Conservation (phyloP, 495 filamentous ascomycete species). For the Xylaria sp. region DNA sequence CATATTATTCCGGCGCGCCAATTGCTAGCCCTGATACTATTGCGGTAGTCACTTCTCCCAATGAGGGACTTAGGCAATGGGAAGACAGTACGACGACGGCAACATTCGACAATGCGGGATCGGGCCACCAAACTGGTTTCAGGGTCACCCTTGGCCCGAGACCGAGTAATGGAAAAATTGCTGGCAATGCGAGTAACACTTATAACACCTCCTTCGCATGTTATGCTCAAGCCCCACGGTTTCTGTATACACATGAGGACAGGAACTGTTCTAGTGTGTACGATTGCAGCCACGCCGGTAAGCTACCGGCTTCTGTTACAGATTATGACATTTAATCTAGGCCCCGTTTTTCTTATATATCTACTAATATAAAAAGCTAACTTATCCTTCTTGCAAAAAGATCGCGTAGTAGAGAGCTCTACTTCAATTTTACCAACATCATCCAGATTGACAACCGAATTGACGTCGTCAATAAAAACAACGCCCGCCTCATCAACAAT, state of each 20-base stretch:
- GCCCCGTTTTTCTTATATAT: neutral
- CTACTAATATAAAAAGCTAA: neutral
- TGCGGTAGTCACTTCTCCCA: neutral
- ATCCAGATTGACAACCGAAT: neutral
- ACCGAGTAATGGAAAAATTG: neutral
- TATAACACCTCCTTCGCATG: neutral
- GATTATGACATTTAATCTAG: neutral
- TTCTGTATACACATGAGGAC: neutral
- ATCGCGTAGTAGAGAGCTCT: neutral
- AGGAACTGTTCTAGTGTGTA: constrained; percentile 2
- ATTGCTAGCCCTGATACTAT: neutral
- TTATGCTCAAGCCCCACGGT: constrained; percentile 3
- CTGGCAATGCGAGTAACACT: constrained; percentile 7
- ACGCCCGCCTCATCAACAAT: neutral
- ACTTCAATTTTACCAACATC: neutral
- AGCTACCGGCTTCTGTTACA: neutral
- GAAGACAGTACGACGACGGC: neutral
- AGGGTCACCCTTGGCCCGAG: neutral
- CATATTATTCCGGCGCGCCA: neutral
- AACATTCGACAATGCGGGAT: neutral
- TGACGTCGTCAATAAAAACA: neutral
- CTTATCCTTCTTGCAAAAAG: neutral
- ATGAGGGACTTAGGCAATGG: neutral
- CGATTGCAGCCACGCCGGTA: constrained; percentile 7
- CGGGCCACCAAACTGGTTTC: neutral